These are phyloP conservation scores for Epicoccum sorghinum DNA, from an alignment of 2,329 filamentous ascomycete genomes.

Conservation along the genomic window DNA sequence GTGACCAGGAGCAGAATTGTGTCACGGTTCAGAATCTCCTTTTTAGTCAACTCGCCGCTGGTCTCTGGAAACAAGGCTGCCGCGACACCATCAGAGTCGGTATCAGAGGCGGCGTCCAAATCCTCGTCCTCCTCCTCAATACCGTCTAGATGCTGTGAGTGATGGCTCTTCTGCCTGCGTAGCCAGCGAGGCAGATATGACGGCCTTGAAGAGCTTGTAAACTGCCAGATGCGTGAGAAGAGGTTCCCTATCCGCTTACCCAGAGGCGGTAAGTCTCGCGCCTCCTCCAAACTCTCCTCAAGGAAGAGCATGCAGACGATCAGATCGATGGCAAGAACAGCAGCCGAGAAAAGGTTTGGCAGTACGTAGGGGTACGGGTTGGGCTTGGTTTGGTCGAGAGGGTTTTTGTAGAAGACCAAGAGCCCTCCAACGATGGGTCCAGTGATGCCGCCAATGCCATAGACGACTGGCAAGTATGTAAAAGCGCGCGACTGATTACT, in stretches of 20 bases:
- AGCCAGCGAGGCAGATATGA: slow-evolving; percentile 60
- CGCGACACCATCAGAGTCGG: slow-evolving; percentile 47
- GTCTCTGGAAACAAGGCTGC: slow-evolving; percentile 52
- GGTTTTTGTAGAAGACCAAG: slow-evolving; percentile 69
- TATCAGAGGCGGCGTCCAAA: slow-evolving; percentile 47
- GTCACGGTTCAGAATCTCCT: slow-evolving; percentile 75
- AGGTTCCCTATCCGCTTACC: slow-evolving; percentile 63
- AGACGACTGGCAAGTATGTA: slow-evolving; percentile 93
- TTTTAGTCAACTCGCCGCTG: slow-evolving; percentile 54
- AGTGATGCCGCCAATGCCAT: slow-evolving; percentile 90
- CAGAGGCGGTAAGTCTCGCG: slow-evolving; percentile 65
- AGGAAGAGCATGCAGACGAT: slow-evolving; percentile 78
- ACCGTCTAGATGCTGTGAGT: slow-evolving; percentile 41
- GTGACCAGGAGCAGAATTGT: slow-evolving; percentile 82
- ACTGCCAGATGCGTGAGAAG: slow-evolving; percentile 74
- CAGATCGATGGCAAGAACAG: slow-evolving; percentile 73
- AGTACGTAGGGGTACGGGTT: slow-evolving; percentile 79
- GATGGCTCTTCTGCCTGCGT: slow-evolving; percentile 31
- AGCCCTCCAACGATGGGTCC: slow-evolving; percentile 90
- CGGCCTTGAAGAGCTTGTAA: slow-evolving; percentile 63
- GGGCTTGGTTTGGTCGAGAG: slow-evolving; percentile 57
- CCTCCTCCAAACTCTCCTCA: slow-evolving; percentile 81
- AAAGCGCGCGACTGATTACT: slow-evolving; percentile 95
- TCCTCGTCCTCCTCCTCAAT: slow-evolving; percentile 52
- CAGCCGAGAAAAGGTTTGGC: slow-evolving; percentile 81